Base-by-base conservation (phyloP, 2,329 filamentous ascomycete species). In the Alternaria triticimaculans region DNA sequence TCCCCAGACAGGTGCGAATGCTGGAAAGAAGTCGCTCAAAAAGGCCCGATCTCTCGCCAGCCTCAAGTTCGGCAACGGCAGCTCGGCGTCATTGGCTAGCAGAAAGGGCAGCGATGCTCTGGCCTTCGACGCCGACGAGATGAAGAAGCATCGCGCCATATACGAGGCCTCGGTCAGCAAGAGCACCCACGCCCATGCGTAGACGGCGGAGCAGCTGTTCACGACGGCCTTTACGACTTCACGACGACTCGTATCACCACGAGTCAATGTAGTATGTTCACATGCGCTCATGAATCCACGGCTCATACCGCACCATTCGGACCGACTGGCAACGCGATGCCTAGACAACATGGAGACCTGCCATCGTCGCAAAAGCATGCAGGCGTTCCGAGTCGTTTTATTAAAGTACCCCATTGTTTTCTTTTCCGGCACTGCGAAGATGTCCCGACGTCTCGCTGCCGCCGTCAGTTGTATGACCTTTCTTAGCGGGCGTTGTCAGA, bases 11-110 rank as follows among this genome's bases (percentile, higher is more conserved):
- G 62, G 62, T n/a, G 74, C 76, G 15, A 63, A 58, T 64, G 73
- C 73, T n/a, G 68, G 68, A 23, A 79, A 74, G 62, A 79, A 76
- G 66, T 65, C 71, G 4, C 66, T 81, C 28, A 80, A 77, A 61
- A 81, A 81, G 65, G 76, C 76, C 30, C 70, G 74, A 21, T 81
- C 79, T 3, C 58, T 80, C 14, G 75, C 75, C 51, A 76, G 68
- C 41, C 71, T 79, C 50, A 71, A 70, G 37, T 72, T 72, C 46
- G 68, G 66, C 12, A 79, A 78, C 50, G 62, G 71, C 28, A 78
- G 76, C 65, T 72, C 76, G 6, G 67, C 74, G 14, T 78, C 77
- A 3, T 55, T 78, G 15, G 60, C 65, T n/a, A 76, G 74, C 67
- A 65, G 78, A 30, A 77, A 78, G 58, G 72, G 68, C 15, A 80